Base-by-base conservation (phyloP, 345 rosid species). In the Toxicodendron radicans region DNA sequence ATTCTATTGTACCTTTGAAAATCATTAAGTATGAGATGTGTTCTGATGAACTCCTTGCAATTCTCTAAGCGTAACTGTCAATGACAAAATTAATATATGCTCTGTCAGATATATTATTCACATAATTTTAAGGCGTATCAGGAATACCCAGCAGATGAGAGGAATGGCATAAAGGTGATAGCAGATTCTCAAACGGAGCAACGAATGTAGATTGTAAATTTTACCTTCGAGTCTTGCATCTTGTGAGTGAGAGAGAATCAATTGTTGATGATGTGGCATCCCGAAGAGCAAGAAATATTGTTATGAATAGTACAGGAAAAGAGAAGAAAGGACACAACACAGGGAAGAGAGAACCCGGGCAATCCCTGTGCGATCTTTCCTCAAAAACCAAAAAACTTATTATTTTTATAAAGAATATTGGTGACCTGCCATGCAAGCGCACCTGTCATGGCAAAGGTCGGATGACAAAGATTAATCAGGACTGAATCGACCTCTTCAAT, bases 381-480 rank as follows among this genome's bases (percentile, higher is more conserved):
- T 87, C 90, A 0, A 59, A 64, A 79, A 82, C 71, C 84, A 78
- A 78, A 84, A 83, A 79, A 35, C 5, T 38, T 6, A 32, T 5
- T 14, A 51, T 30, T 86, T 90, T 90, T 86, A 84, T 89, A 84
- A 82, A 74, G 78, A 48, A 49, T 81, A 30, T 10, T 32, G 59
- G 71, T 79, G 97, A 91, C 94, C 97, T 78, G 94, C 97, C 97
- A 88, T 82, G 91, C 97, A 84, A 91, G 97, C 97, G 92, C 97
- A 91, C 97, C 97, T 82, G 90, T 32, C 91, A 88, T 89, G 92
- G 94, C 97, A 91, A 91, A 91, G 94, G 91, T 82, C 94, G 80
- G 85, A 85, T 79, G 91, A 88, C 91, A 87, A 80, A 90, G 88
- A 88, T 85, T 72, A 38, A 68, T 70, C 79, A 79, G 87, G 83